These are phyloP conservation scores for Sherardia arvensis DNA, from an alignment of 257 asterid species.

Conservation along the genomic window DNA sequence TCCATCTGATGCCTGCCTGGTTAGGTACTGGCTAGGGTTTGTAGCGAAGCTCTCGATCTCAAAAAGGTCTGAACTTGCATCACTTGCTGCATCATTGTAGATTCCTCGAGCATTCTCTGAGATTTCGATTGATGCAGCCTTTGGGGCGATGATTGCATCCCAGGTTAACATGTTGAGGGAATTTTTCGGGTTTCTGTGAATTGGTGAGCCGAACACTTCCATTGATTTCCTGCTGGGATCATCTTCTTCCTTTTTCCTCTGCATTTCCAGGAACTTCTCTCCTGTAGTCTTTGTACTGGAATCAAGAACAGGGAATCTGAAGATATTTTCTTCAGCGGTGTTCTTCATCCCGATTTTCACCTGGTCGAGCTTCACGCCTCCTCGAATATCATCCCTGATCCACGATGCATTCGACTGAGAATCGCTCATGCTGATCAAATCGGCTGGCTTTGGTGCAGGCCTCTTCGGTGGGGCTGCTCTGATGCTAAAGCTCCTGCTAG, in stretches of 20 bases:
- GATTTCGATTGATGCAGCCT: conserved; percentile 24
- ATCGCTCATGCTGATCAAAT: background rate
- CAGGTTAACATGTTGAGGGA: conserved; percentile 39
- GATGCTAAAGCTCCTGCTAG: conserved; percentile 8
- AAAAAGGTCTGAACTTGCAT: conserved; percentile 70
- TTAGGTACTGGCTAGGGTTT: conserved; percentile 28
- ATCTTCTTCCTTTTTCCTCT: conserved; percentile 18
- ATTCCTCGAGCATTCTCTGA: conserved; percentile 28
- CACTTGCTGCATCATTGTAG: conserved; percentile 48
- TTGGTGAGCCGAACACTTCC: conserved; percentile 36
- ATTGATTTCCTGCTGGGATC: conserved; percentile 19
- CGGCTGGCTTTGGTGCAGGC: conserved; percentile 2
- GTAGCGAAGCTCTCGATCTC: conserved; percentile 72
- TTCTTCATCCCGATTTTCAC: conserved; percentile 9
- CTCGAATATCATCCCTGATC: conserved; percentile 15
- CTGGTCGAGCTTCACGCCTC: conserved; percentile 18
- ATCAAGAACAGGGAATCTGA: conserved; percentile 18
- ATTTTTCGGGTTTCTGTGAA: conserved; percentile 14
- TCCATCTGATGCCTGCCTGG: conserved; percentile 39
- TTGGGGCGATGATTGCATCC: conserved; percentile 44
- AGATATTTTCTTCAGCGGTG: conserved; percentile 10
- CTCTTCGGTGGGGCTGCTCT: conserved; percentile 11
- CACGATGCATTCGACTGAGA: conserved; percentile 6
- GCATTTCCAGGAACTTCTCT: conserved; percentile 10
- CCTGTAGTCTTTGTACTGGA: conserved; percentile 15